Conservation (phyloP, 306 rosid genomes). For the Sicyos baderoa region DNA sequence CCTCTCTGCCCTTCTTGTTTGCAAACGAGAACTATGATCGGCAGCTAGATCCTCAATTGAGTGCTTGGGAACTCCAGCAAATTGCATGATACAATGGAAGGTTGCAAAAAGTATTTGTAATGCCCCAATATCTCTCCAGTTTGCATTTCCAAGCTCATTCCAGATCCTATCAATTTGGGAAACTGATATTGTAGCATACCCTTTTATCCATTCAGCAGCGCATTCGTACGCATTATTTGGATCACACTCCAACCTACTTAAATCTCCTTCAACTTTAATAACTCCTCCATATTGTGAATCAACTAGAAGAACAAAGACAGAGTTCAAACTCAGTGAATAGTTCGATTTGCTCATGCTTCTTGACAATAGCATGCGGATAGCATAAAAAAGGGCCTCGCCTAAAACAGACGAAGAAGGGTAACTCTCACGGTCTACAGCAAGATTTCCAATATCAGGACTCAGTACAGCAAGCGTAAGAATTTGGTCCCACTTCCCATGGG, state of each 20-base stretch:
- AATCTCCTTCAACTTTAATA: constrained; percentile 90
- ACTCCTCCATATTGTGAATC: constrained; percentile 94
- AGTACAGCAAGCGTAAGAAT: constrained; percentile 74
- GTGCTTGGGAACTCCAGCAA: constrained; percentile 80
- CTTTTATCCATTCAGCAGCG: constrained; percentile 89
- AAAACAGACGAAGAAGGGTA: constrained; percentile 55
- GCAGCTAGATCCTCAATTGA: constrained; percentile 92
- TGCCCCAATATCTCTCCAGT: constrained; percentile 88
- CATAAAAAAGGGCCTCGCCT: constrained; percentile 84
- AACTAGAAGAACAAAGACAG: constrained; percentile 70
- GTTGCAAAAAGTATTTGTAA: constrained; percentile 86
- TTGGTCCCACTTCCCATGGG: constrained; percentile 89
- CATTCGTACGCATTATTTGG: constrained; percentile 72
- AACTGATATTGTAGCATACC: constrained; percentile 65
- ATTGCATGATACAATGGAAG: constrained; percentile 70
- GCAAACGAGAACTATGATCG: constrained; percentile 92
- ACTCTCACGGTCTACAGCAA: constrained; percentile 39
- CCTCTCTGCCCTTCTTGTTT: constrained; percentile 80
- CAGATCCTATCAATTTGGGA: constrained; percentile 86
- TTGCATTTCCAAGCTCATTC: constrained; percentile 97
- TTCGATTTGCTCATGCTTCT: constrained; percentile 72
- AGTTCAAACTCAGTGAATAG: constrained; percentile 44
- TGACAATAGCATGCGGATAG: constrained; percentile 64
- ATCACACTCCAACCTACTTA: constrained; percentile 71
- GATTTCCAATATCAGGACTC: constrained; percentile 65